Evolutionary conservation across 164 flowering plant species (phyloP).

Genomic region (Kalanchoe fedtschenkoi): DNA sequence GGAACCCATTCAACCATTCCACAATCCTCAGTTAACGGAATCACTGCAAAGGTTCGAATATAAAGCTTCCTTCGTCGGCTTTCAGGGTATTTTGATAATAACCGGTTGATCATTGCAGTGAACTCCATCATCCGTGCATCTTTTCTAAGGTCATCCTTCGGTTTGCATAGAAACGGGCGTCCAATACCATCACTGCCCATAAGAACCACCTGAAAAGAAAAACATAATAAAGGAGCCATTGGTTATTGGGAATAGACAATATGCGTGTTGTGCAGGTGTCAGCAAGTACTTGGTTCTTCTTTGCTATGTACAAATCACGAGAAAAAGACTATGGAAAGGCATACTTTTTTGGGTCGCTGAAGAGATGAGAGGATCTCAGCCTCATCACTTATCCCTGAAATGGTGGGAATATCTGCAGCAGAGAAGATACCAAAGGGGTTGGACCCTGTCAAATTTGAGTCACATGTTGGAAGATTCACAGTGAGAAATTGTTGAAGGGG

Average conservation of each 20-base stretch:
- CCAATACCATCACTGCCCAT: constrained; percentile 89
- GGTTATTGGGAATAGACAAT: not conserved
- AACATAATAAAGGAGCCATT: not conserved
- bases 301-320: not conserved
- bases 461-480: constrained; percentile 63
- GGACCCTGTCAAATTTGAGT: constrained; percentile 24
- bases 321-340: constrained; percentile 6
- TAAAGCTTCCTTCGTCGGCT: constrained; percentile 98
- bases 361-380: constrained; percentile 98
- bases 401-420: constrained; percentile 63
- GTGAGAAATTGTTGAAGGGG: constrained; percentile 89
- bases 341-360: constrained; percentile 93
- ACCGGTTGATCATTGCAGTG: constrained; percentile 88
- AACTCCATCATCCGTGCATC: constrained; percentile 99
- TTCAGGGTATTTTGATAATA: constrained; percentile 85
- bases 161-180: constrained; percentile 95
- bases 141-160: constrained; percentile 97
- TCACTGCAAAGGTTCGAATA: constrained; percentile 92
- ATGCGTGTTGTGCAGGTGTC: not conserved
- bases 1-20: constrained; percentile 99
- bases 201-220: constrained; percentile 55
- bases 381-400: constrained; percentile 88
- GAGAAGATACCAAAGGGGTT: constrained; percentile 50
- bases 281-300: not conserved
- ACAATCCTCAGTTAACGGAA: constrained; percentile 96